Conservation (phyloP, 768 basidiomycete genomes). For the Kwoniella botswanensis region DNA sequence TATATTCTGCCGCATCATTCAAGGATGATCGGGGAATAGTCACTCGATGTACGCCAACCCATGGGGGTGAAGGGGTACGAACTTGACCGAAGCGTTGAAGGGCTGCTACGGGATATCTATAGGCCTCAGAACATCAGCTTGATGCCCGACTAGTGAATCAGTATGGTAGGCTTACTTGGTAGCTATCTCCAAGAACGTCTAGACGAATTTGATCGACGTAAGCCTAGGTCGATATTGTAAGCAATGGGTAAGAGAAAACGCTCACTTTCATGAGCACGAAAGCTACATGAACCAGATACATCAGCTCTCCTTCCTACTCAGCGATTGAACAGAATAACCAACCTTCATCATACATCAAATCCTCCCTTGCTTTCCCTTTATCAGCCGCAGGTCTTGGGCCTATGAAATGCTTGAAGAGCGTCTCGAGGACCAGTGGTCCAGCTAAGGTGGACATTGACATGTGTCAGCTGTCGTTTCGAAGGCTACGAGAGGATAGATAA, state of each 20-base stretch:
- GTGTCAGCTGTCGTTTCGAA: not conserved
- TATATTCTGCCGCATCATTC: constrained; percentile 71
- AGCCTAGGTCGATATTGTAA: not conserved
- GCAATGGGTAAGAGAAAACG: not conserved
- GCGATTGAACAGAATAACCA: constrained; percentile 28
- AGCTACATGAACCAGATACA: constrained; percentile 59
- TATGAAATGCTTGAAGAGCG: constrained; percentile 84
- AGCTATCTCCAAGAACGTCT: constrained; percentile 76
- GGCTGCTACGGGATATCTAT: constrained; percentile 79
- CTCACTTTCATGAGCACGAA: constrained; percentile 68
- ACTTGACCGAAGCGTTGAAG: constrained; percentile 76
- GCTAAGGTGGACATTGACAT: constrained; percentile 24
- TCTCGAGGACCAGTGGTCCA: constrained; percentile 59
- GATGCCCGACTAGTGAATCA: too few species aligned
- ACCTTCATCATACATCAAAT: constrained; percentile 78
- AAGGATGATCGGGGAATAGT: constrained; percentile 76
- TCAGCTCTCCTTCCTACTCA: not conserved
- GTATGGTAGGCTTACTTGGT: constrained; percentile 56
- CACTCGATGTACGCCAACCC: constrained; percentile 74
- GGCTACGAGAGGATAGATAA: not conserved
- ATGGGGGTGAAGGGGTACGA: constrained; percentile 81
- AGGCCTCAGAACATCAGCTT: not conserved
- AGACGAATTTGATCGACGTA: not conserved
- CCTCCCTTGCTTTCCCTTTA: constrained; percentile 62
- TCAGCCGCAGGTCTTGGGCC: constrained; percentile 61